Base-by-base conservation (phyloP, 2,329 filamentous ascomycete genomes). In the Peltaster fructicola region DNA sequence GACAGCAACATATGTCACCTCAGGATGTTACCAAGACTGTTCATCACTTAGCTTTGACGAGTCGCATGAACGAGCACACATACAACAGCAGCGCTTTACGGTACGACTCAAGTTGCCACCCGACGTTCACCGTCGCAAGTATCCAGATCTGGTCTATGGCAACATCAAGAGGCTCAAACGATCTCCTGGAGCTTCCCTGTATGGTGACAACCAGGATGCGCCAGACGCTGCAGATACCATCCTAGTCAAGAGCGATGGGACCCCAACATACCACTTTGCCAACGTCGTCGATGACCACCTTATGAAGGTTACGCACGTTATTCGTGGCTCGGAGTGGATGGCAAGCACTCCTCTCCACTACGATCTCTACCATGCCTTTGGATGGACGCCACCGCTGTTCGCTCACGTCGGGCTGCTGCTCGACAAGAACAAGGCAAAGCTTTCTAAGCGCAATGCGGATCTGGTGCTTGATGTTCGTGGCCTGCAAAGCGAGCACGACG, bases 251-350 rank as follows among this genome's bases (percentile, higher is more conserved):
- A 74, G 73, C 1, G 88, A 98, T 46, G 84, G 82, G 0, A 77
- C 77, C 35, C 88, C 88, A 0, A 98, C 90, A 0, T 98, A 98
- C 44, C 88, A 98, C 50, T 73, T 98, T 32, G 88, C 88, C 4
- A 98, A 95, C 44, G 85, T 98, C 6, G 74, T 98, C 4, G 88
- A 98, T 44, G 88, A 98, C 44, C 80, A 93, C 48, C 60, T 76
- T 31, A 98, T 98, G 88, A 58, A 79, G 31, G 90, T 98, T 37
- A 93, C 84, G 0, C 85, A 95, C 50, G 88, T 98, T 8, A 78
- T 98, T 30, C 73, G 88, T 20, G 88, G 85, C 26, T 74, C 76
- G 63, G 88, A 98, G 65, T 98, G 88, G 88, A 76, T 98, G 54
- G 70, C 85, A 16, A 92, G 84, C 1, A 95, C 88, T 0, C 82